A percentile compares a stretch with the other conserved stretches of the same genome.
Conservation (phyloP, 2,329 filamentous ascomycete genomes). For the Fusarium sp. region DNA sequence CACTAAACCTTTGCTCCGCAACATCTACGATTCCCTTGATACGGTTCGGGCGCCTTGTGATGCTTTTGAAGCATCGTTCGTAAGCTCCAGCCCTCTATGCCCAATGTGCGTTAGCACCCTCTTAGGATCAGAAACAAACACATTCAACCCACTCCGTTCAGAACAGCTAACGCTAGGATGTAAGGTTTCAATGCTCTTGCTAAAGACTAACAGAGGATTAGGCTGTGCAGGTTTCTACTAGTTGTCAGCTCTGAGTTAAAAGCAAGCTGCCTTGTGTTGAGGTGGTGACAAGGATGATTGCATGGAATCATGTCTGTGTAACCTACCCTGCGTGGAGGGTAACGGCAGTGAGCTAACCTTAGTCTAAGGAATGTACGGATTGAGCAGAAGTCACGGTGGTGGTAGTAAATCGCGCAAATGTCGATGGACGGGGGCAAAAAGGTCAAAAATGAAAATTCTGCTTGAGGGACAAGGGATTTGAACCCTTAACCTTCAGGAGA, state of each 20-base stretch:
- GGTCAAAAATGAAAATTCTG: not conserved
- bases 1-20: not conserved
- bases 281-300: not conserved
- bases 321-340: not conserved
- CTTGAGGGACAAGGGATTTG: not conserved
- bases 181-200: not conserved
- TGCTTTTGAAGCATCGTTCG: not conserved
- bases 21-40: not conserved
- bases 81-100: not conserved
- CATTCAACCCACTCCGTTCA: not conserved
- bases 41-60: not conserved
- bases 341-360: not conserved
- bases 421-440: not conserved
- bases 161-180: not conserved
- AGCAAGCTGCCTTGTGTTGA: not conserved
- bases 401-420: not conserved
- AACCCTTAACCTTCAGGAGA: constrained; percentile 1
- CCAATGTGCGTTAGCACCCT: not conserved
- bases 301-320: not conserved
- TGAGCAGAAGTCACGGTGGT: not conserved
- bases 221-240: not conserved
- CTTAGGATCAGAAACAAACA: not conserved
- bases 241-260: not conserved
- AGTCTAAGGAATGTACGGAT: not conserved
- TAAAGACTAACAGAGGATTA: not conserved